These are phyloP conservation scores for Beauveria varroae DNA, from an alignment of 2,329 filamentous ascomycete genomes.

Conservation along the genomic window DNA sequence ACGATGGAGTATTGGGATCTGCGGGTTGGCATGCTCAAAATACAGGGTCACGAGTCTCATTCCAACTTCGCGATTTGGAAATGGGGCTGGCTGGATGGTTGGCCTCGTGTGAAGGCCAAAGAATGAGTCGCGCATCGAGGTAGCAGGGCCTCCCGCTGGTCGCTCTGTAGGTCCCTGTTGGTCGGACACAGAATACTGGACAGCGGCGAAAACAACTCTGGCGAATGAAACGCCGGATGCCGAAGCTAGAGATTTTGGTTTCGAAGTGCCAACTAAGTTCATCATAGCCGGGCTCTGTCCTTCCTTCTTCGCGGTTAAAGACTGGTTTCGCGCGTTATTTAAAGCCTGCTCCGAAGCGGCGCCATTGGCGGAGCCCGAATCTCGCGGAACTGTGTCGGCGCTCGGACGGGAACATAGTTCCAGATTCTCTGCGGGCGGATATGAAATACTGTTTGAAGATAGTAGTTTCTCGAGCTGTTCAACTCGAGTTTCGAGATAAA, in stretches of 20 bases:
- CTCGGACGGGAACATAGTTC: conserved; percentile 50
- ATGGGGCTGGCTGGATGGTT: conserved; percentile 75
- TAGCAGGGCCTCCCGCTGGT: conserved; percentile 38
- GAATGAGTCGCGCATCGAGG: conserved; percentile 90
- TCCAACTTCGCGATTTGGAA: conserved; percentile 71
- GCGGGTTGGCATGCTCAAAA: conserved; percentile 93
- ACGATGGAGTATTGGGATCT: conserved; percentile 86
- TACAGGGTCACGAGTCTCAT: conserved; percentile 71
- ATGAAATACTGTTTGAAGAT: conserved; percentile 59
- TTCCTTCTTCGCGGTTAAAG: conserved; percentile 26
- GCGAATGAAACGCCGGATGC: conserved; percentile 92
- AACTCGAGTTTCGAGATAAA: conserved; percentile 83
- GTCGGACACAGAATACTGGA: conserved; percentile 63
- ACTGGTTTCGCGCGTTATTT: conserved; percentile 18
- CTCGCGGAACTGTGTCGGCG: conserved; percentile 21
- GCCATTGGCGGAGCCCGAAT: conserved; percentile 21
- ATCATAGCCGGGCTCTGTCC: conserved; percentile 46
- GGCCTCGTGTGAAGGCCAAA: conserved; percentile 93
- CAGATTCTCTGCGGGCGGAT: conserved; percentile 64
- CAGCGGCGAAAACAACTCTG: conserved; percentile 85
- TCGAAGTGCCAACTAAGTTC: conserved; percentile 68
- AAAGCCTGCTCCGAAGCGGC: conserved; percentile 21
- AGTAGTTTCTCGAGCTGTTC: conserved; percentile 75
- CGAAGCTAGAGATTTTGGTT: conserved; percentile 74
- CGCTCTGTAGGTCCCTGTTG: conserved; percentile 41